Base-by-base conservation (phyloP, 1,139 yeast genomes). In the Suzukiozyma palmioleophila region DNA sequence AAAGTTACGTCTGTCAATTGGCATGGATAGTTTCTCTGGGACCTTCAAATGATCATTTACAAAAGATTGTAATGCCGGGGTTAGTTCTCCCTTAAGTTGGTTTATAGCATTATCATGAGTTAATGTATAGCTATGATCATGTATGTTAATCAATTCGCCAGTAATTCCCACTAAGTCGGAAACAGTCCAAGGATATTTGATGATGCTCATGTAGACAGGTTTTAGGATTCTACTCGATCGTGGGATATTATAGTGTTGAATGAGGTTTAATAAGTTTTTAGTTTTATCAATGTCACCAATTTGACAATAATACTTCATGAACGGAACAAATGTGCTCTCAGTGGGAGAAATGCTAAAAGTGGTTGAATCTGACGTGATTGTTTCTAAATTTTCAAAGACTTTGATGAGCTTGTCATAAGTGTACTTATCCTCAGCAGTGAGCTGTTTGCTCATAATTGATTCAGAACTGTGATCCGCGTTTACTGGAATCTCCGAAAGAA, bases 221-320 rank as follows among this genome's bases (percentile, higher is more conserved):
- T 45, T 43, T 36, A 56, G 63, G 10, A 54, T 47, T 32, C 58
- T 48, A 3, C 67, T 61, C 5, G 66, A 55, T n/a, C 58, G 41
- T 1, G 67, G 67, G 7, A 63, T 38, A 1, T 48, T 46, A 24
- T 46, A 51, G 3, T 41, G 37, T 22, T 51, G 56, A 57, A 59
- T 52, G 9, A 51, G 42, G 7, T 43, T 37, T 9, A 57, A 36
- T 21, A 56, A 39, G 15, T 44, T 37, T 12, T 46, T 35, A 11
- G 57, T 47, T n/a, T 48, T 46, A 2, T 42, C 39, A 25, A 50
- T 39, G 13, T 39, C 40, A 9, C 31, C 33, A 1, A 37, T 31
- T 5, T 33, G 25, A 14, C 51, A 48, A 34, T 56, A 53, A 12
- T 48, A 39, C 18, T 46, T 35, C 5, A 60, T 33, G 21, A 62